Evolutionary conservation across 805 yeast genomes (phyloP), one percentile per base, ranked within the genome.

Genomic region (Yamadazyma takamatsuzukensis): DNA sequence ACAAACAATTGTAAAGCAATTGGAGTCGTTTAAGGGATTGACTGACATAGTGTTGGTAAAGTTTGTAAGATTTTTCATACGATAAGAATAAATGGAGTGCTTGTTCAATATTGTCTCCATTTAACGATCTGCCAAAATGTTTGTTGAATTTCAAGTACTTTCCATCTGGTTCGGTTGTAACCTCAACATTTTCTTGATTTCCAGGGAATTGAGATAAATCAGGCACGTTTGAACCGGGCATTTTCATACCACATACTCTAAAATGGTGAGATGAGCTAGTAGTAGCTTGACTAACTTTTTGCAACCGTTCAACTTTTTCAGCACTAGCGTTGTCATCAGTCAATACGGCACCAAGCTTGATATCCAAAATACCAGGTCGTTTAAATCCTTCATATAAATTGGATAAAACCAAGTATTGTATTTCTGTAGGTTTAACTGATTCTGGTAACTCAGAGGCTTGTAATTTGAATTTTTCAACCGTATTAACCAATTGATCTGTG

Each of bases 161-260:
- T 1, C 53, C 25, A 27, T 43, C 16, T 29, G 12, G 21, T 16
- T 17, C 31, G 12, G 23, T n/a, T 22, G 27, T 31, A 6, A 37
- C 27, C 9, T 32, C 18, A 4, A 37, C 30, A 7, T 27, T 21
- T 2, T 17, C 15, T 2, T 17, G 21, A n/a, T 12, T 15, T 15
- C 30, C 35, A 3, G 32, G 17, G 21, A 34, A 30, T 18, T 27
- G 26, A 4, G 32, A 21, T 12, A 39, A 16, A 26, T 32, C 34
- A 4, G 30, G 33, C 16, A 23, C 11, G 5, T 38, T 30, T n/a
- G n/a, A n/a, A n/a, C n/a, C n/a, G 2, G 32, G 5, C 4, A 81
- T 56, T 40, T 79, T 80, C 90, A 90, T 84, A 0, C 98, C 98
- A 47, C 97, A 89, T 3, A 90, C 76, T 39, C 98, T 64, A 43